These are phyloP conservation scores for Closterium sp. DNA, from an alignment of 139 green algal species.

Conservation along the genomic window DNA sequence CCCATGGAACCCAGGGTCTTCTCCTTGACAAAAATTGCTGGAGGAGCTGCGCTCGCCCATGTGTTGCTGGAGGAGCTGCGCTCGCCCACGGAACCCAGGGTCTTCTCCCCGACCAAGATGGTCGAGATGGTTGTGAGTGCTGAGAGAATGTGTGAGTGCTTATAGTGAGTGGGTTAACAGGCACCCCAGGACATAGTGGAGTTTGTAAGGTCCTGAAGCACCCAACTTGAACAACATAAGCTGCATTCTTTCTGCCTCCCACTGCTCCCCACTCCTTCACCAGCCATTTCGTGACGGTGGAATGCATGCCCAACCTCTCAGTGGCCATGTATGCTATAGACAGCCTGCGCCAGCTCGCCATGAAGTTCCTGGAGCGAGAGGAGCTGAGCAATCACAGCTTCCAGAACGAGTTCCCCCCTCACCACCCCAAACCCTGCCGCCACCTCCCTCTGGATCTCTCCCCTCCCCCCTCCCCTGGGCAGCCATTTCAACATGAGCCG, in stretches of 20 bases:
- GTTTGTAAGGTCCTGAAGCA: too few species aligned
- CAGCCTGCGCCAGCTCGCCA: too few species aligned
- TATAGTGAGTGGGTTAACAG: too few species aligned
- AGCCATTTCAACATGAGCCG: constrained; percentile 96
- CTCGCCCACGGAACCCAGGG: constrained; percentile 66
- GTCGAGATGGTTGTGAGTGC: constrained; percentile 96
- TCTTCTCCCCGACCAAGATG: constrained; percentile 92
- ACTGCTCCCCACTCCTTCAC: too few species aligned
- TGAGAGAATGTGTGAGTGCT: too few species aligned
- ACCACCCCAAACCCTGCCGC: too few species aligned
- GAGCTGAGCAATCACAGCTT: constrained; percentile 99
- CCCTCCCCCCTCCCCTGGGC: neutral
- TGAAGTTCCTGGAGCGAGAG: constrained; percentile 94
- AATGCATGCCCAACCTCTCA: constrained; percentile 65
- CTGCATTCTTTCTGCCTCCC: too few species aligned
- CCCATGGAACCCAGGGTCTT: constrained; percentile 78
- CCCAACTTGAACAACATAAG: too few species aligned
- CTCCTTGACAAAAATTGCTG: constrained; percentile 84
- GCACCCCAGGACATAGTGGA: too few species aligned
- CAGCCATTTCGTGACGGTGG: constrained; percentile 87
- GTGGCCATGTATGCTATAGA: constrained; percentile 93
- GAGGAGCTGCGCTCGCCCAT: constrained; percentile 70
- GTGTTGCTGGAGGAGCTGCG: constrained; percentile 72
- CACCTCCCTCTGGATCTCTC: too few species aligned
- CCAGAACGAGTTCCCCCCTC: constrained; percentile 88